Evolutionary conservation across 2,329 filamentous ascomycete species (phyloP), one percentile per base, ranked within the genome.

Genomic region (Thermothelomyces thermophilus): DNA sequence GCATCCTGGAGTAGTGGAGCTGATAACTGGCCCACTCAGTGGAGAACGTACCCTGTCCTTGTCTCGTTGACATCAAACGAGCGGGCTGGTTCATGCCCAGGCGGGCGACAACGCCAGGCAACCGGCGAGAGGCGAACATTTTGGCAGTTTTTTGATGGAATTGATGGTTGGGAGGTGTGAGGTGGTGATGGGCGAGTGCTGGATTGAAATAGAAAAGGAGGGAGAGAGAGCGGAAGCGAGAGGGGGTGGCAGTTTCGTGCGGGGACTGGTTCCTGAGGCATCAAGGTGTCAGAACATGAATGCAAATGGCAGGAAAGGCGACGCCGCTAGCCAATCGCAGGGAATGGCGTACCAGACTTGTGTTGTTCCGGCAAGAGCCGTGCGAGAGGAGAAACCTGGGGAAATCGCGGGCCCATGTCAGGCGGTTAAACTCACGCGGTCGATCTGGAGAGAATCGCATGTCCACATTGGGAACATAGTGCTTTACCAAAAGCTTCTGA

Each of bases 101-200:
- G 46, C 58, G 58, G 51, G 58, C 59, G 48, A 54, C 54, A 44
- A 52, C 50, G 49, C 55, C 52, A 36, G 52, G 47, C 44, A 59
- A 36, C 51, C 55, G 56, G 52, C 56, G 59, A 24, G 56, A 51
- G 45, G 56, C 48, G 53, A 56, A 31, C 56, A 61, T 61, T 47
- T 50, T 58, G 11, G 48, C 3, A 19, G 39, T 48, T 49, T 41
- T 33, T 33, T 19, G 37, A 26, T 53, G 42, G 41, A n/a, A 28
- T 49, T 28, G 49, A 45, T 30, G 48, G 45, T 42, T 46, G 37
- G 42, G 41, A 20, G 26, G 43, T 35, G 44, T 48, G 44, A 19
- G 44, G 41, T n/a, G 24, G 39, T 13, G 35, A 26, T 47, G 36
- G 26, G 19, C 8, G 30, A 34, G 17, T 36, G 50, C 39, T 44